Evolutionary conservation across 2,329 filamentous ascomycete species (phyloP).

Genomic region (Phoma sp.): DNA sequence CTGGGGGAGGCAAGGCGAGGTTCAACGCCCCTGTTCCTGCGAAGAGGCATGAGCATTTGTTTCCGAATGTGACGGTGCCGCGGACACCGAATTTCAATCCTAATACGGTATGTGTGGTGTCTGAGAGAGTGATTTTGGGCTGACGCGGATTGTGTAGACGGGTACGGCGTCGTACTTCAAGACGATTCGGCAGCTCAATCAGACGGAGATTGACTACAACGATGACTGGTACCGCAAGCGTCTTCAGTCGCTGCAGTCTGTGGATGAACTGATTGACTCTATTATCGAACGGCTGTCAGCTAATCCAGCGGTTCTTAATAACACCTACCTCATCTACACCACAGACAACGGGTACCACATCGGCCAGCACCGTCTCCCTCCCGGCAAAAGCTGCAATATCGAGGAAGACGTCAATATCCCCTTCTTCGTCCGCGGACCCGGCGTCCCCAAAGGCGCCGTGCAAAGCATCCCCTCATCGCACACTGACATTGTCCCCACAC

Average conservation of each 20-base stretch:
- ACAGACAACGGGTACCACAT: constrained; percentile 54
- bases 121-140: neutral
- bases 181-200: constrained; percentile 50
- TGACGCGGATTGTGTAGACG: neutral
- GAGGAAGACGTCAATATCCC: constrained; percentile 55
- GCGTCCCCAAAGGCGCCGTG: constrained; percentile 34
- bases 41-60: constrained; percentile 68
- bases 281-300: constrained; percentile 54
- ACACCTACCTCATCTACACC: constrained; percentile 55
- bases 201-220: constrained; percentile 58
- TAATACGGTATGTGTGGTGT: constrained; percentile 42
- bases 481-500: constrained; percentile 52
- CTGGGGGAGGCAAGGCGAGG: constrained; percentile 2
- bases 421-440: constrained; percentile 51
- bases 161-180: constrained; percentile 32
- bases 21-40: constrained; percentile 66
- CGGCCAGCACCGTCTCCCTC: constrained; percentile 51
- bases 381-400: constrained; percentile 51
- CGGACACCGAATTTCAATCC: constrained; percentile 73
- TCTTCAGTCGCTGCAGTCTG: constrained; percentile 59
- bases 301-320: constrained; percentile 52
- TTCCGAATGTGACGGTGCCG: constrained; percentile 66
- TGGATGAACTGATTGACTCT: constrained; percentile 62
- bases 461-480: constrained; percentile 43
- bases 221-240: constrained; percentile 62